Base-by-base conservation (phyloP, 305 asterid genomes). In the Fraxinus albicans region DNA sequence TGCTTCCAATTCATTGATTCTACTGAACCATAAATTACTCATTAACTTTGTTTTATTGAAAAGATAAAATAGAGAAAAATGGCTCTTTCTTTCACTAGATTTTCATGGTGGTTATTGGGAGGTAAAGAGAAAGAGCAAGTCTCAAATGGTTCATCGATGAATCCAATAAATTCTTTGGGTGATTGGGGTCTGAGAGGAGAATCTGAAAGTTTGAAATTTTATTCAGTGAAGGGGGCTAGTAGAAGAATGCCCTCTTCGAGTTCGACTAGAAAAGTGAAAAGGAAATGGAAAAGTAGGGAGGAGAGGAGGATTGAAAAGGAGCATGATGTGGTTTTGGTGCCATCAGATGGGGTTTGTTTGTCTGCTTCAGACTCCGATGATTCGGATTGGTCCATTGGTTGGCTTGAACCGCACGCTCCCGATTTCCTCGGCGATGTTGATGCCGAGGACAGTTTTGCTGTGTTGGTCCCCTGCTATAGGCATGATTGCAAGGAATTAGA, bases 371-470 rank as follows among this genome's bases (percentile, higher is more conserved):
- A 94, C 84, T 93, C 98, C 19, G 97, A 92, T 78, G 99, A 95
- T 76, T 94, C 98, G 0, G 99, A 95, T 84, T 94, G 99, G 99
- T 94, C 99, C 4, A 86, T 95, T 3, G 99, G 99, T 90, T 95
- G 99, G 99, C 87, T 92, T 86, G 99, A 95, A 85, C 97, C 97
- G 0, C 99, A 93, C 69, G 92, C 96, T 84, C 92, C 97, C 65
- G 89, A 83, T 90, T 94, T 95, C 91, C 94, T 87, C 88, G 87
- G 89, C 75, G 95, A 94, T 77, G 97, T 91, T 63, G 97, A 91
- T 86, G 92, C 67, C 2, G 97, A 91, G 79, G 88, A 88, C 74
- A 94, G 97, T 86, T 95, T 93, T 90, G 98, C 98, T 79, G 98
- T 95, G 77, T 78, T 95, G 88, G 99, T 95, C 86, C 98, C 97